phyloP scores from a whole-genome alignment of 306 rosid genomes.

The Myrica gale region DNA sequence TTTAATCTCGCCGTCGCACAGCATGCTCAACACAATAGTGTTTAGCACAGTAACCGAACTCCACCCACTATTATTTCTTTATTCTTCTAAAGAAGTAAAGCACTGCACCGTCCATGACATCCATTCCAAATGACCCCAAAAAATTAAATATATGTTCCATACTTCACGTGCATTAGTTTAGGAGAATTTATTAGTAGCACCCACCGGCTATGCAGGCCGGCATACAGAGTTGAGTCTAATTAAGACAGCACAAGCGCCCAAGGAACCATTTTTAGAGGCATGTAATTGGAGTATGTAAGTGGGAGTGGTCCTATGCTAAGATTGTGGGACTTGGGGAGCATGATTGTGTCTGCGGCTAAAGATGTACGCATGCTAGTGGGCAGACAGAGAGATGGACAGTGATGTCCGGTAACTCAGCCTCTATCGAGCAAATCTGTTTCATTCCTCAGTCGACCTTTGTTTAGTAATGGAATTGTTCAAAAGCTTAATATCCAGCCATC shows the following conservation, averaged over 20 bases:
- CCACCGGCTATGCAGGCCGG: background rate
- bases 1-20: too few species aligned
- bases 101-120: background rate
- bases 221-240: background rate
- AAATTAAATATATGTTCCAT: background rate
- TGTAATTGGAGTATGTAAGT: background rate
- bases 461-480: too few species aligned
- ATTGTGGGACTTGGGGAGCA: background rate
- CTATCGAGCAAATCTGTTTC: background rate
- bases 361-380: background rate
- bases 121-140: background rate
- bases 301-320: too few species aligned
- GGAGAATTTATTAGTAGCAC: background rate
- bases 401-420: background rate
- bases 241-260: background rate
- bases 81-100: background rate
- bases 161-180: constrained; percentile 25
- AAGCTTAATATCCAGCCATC: too few species aligned
- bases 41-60: too few species aligned
- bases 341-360: constrained; percentile 6
- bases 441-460: too few species aligned
- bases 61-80: background rate
- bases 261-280: background rate
- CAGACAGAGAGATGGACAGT: background rate
- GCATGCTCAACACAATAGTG: too few species aligned